These are phyloP conservation scores for Lophiotrema nucula DNA, from an alignment of 495 filamentous ascomycete genomes.

Conservation along the genomic window DNA sequence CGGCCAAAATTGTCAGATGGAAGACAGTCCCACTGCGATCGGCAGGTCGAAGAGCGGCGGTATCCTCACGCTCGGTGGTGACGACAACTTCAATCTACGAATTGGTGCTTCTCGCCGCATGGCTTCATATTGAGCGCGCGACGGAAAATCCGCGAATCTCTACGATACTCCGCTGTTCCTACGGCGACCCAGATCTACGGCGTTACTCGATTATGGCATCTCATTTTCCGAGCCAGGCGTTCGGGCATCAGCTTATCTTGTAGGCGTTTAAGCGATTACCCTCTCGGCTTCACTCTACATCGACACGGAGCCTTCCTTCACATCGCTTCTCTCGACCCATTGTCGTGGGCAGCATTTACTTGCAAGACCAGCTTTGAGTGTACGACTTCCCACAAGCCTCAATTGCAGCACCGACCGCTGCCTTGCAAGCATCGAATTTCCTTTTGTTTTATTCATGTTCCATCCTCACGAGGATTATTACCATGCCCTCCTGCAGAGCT, in stretches of 20 bases:
- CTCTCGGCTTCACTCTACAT: conserved; percentile 15
- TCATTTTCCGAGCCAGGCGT: conserved; percentile 18
- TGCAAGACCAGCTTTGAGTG: too few species aligned
- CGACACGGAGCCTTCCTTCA: too few species aligned
- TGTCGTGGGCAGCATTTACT: too few species aligned
- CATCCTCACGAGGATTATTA: conserved; percentile 16
- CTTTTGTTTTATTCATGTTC: conserved; percentile 29
- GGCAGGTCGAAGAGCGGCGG: conserved; percentile 25
- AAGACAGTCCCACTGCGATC: conserved; percentile 72
- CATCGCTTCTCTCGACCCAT: too few species aligned
- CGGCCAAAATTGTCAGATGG: conserved; percentile 65
- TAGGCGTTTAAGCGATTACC: conserved; percentile 32
- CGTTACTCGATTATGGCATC: conserved; percentile 30
- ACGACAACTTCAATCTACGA: conserved; percentile 28
- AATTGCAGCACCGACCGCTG: conserved; percentile 19
- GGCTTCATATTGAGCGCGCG: conserved; percentile 33
- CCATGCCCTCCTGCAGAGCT: conserved; percentile 15
- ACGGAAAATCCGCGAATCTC: conserved; percentile 5
- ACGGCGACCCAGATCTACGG: conserved; percentile 30
- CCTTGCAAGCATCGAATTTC: conserved; percentile 26
- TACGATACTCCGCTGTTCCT: conserved; percentile 24
- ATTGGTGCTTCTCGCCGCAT: conserved; percentile 31
- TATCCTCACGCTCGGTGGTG: conserved; percentile 17
- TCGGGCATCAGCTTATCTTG: conserved; percentile 17
- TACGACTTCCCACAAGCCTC: background rate